Percentiles rank a stretch among this genome's conserved stretches.
These are phyloP conservation scores for Perkinsus olseni DNA, from an alignment of 169 alveolate species.

Conservation along the genomic window DNA sequence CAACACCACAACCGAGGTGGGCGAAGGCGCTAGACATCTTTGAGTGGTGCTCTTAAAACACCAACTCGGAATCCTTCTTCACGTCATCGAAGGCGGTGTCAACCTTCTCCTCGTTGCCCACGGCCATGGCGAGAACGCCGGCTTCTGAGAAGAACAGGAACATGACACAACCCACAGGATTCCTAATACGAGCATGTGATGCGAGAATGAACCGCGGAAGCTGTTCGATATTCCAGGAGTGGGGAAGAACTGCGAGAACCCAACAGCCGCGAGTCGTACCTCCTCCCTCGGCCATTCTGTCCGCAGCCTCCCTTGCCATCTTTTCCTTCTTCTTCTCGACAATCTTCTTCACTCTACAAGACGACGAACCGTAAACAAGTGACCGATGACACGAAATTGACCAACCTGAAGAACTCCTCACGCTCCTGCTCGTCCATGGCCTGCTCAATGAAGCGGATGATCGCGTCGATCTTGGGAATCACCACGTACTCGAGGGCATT, in stretches of 20 bases:
- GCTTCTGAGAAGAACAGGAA: neutral
- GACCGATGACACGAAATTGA: neutral
- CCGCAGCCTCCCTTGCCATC: neutral
- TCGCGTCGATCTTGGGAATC: slow-evolving; percentile 69
- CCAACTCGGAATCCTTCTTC: neutral
- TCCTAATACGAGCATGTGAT: neutral
- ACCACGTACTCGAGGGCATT: slow-evolving; percentile 84
- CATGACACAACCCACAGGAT: neutral
- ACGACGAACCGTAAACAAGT: neutral
- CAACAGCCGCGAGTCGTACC: neutral
- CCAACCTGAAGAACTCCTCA: slow-evolving; percentile 81
- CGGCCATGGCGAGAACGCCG: neutral
- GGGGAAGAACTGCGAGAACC: too few species aligned
- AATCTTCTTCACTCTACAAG: slow-evolving; percentile 15
- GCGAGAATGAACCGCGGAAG: too few species aligned
- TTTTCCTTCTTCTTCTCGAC: slow-evolving; percentile 21
- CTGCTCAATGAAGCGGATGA: slow-evolving; percentile 67
- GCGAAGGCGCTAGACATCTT: neutral
- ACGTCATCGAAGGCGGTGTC: neutral
- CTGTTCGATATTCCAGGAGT: too few species aligned
- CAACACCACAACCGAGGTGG: neutral
- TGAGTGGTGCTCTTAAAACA: neutral
- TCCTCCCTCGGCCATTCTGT: neutral
- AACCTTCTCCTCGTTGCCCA: neutral
- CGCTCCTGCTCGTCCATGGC: slow-evolving; percentile 85